phyloP scores from a whole-genome alignment of 345 rosid species.

The Eucalyptus regnans region DNA sequence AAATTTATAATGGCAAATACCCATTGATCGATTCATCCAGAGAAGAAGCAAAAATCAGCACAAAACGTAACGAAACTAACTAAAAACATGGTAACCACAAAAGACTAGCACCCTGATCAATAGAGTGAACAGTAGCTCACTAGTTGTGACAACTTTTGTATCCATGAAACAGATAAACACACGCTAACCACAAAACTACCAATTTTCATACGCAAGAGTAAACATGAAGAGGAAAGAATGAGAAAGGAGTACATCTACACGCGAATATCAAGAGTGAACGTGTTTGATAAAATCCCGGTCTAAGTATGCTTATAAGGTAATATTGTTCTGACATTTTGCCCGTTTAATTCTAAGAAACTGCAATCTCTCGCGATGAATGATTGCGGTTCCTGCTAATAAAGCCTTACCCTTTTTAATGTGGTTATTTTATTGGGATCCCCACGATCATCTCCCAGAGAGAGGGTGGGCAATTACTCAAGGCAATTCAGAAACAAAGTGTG shows the following conservation, averaged over 20 bases:
- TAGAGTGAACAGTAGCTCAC: neutral
- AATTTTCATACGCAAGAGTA: neutral
- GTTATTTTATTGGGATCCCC: neutral
- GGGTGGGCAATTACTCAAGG: too few species aligned
- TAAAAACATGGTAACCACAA: neutral
- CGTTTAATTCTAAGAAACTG: neutral
- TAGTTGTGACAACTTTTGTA: neutral
- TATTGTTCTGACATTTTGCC: neutral
- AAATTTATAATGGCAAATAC: neutral
- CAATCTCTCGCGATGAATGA: neutral
- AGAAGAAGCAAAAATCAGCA: neutral
- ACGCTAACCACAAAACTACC: neutral
- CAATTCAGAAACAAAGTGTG: too few species aligned
- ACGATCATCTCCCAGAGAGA: neutral
- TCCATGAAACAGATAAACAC: neutral
- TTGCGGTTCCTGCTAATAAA: neutral
- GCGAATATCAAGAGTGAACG: neutral
- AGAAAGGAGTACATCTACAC: neutral
- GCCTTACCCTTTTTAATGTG: neutral
- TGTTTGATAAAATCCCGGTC: neutral
- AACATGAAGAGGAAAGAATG: neutral
- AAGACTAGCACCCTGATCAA: neutral
- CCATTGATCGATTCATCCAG: neutral
- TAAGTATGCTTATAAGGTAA: neutral
- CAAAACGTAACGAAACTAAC: neutral